A percentile compares a stretch with the other conserved stretches of the same genome.
Evolutionary conservation across 805 yeast species (phyloP).

Genomic region (Wickerhamomyces hampshirensis): DNA sequence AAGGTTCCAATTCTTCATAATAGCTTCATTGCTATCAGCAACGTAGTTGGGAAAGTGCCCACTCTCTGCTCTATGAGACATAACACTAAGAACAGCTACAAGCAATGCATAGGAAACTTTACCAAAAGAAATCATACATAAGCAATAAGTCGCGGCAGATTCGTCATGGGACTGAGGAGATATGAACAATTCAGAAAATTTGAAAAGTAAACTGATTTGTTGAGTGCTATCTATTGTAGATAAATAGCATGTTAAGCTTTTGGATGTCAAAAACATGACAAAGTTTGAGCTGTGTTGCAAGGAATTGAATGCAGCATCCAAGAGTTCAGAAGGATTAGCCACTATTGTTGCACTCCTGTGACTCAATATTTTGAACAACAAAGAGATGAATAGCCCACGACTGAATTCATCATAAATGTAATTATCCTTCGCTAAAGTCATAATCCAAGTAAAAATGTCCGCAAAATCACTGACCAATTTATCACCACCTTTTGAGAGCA

Average conservation of each 20-base stretch:
- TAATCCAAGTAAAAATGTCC: slow-evolving; percentile 45
- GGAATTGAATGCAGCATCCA: background rate
- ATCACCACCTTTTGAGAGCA: slow-evolving; percentile 24
- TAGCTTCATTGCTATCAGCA: background rate
- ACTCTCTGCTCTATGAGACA: slow-evolving; percentile 4
- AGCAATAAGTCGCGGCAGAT: slow-evolving; percentile 22
- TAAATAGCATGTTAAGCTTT: background rate
- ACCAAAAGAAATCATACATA: slow-evolving; percentile 19
- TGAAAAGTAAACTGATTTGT: slow-evolving; percentile 19
- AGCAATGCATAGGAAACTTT: slow-evolving; percentile 19
- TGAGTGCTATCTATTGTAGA: background rate
- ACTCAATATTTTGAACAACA: slow-evolving; percentile 29
- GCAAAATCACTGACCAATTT: slow-evolving; percentile 36
- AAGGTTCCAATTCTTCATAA: background rate
- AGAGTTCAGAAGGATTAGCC: background rate
- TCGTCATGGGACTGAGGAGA: slow-evolving; percentile 25
- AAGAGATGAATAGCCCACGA: slow-evolving; percentile 29
- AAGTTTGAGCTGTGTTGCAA: slow-evolving; percentile 12
- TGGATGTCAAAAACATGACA: slow-evolving; percentile 4
- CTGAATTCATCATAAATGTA: slow-evolving; percentile 36
- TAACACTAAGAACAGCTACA: slow-evolving; percentile 8
- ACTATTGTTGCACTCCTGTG: slow-evolving; percentile 18
- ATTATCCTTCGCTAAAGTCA: slow-evolving; percentile 34
- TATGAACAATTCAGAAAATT: slow-evolving; percentile 20
- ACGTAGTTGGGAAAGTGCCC: slow-evolving; percentile 22